Base-by-base conservation (phyloP, 768 basidiomycete species). In the Clitopilus hobsonii region DNA sequence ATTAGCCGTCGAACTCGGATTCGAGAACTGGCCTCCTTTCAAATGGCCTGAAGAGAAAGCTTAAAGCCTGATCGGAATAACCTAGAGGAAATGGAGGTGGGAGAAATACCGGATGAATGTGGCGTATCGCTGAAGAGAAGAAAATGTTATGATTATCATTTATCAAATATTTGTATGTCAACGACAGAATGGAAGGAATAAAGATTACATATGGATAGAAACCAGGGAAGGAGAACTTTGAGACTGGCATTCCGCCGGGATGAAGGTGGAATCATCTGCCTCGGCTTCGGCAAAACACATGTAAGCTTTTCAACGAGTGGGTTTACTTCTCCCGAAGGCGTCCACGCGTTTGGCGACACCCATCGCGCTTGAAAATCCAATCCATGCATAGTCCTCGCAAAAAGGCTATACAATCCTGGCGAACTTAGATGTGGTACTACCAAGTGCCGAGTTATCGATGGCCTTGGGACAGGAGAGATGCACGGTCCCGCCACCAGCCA, bases 1-100 rank as follows among this genome's bases (percentile, higher is more conserved):
- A n/a, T 58, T 58, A 85, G 83, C 82, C 49, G 71, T 87, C 53
- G 83, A 86, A 48, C 80, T 88, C 48, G 86, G 86, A 7, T 88
- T 88, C 61, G 84, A 85, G n/a, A 69, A 88, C 63, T 87, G 85
- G 86, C 71, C 71, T 20, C 41, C 41, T 20, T 45, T 20, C 41
- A 45, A 45, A 20, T 45, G n/a, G n/a, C 41, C 41, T 45, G 41
- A 45, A 2, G 41, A 16, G 5, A 18, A 18, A 45, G 18, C 10
- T 41, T n/a, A 36, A 14, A 36, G 32, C 32, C 32, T 32, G 16
- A 7, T 7, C 30, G 30, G 7, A 32, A 7, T 32, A 32, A 32
- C 30, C 30, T 32, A 32, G 16, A 32, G 7, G 7, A 16, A 7
- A 32, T 32, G 7, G 8, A 32, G 7, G 7, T 16, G 16, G 30